Percentiles rank a stretch among this genome's conserved stretches.
Evolutionary conservation across 495 filamentous ascomycete species (phyloP).

Genomic region (Cairneyella variabilis): DNA sequence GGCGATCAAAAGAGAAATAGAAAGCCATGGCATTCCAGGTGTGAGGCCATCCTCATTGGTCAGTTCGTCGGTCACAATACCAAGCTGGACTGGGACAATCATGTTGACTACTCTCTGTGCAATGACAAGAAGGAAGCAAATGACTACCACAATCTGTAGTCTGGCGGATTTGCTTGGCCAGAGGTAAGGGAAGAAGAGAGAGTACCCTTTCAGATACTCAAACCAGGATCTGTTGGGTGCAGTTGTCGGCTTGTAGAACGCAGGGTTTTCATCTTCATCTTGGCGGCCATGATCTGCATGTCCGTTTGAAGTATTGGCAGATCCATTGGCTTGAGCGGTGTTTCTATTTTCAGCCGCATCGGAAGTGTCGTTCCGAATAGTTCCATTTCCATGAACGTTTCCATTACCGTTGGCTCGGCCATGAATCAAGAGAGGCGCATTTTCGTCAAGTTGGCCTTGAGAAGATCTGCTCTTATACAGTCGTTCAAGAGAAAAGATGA

Average conservation of each 20-base stretch:
- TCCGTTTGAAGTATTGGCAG: constrained; percentile 10
- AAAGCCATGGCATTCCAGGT: constrained; percentile 57
- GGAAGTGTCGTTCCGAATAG: constrained; percentile 4
- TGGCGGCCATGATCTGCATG: constrained; percentile 16
- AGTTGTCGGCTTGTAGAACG: constrained; percentile 49
- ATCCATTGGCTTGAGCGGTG: constrained; percentile 11
- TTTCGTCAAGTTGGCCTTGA: constrained; percentile 14
- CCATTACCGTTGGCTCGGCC: constrained; percentile 31
- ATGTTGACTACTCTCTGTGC: constrained; percentile 77
- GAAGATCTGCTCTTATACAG: constrained; percentile 12
- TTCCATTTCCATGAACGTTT: constrained; percentile 14
- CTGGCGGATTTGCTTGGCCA: constrained; percentile 77
- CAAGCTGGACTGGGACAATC: constrained; percentile 73
- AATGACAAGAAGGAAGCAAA: constrained; percentile 75
- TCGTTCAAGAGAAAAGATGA: constrained; percentile 43
- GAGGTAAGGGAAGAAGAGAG: constrained; percentile 87
- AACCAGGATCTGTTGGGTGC: constrained; percentile 54
- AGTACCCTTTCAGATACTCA: constrained; percentile 87
- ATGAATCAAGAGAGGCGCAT: constrained; percentile 15
- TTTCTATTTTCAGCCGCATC: background rate
- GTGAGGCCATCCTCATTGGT: constrained; percentile 25
- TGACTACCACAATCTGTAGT: constrained; percentile 70
- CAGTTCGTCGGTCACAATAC: constrained; percentile 66
- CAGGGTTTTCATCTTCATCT: constrained; percentile 34
- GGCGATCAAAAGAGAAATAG: constrained; percentile 73